Evolutionary conservation across 257 asterid species (phyloP).

Genomic region (Jacaranda mimosifolia): DNA sequence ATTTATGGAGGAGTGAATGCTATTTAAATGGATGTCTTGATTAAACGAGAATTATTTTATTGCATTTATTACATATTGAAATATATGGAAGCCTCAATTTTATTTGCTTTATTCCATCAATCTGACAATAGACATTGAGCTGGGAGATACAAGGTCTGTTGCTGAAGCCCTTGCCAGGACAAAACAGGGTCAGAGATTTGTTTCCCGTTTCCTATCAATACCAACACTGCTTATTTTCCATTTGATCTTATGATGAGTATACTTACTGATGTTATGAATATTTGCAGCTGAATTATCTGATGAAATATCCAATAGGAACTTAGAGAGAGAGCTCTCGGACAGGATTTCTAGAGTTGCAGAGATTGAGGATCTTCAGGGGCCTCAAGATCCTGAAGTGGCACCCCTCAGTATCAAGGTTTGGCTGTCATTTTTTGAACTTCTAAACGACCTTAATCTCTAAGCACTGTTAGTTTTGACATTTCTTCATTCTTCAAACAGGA

Average conservation of each 20-base stretch:
- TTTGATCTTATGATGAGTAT: constrained; percentile 29
- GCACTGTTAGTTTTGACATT: constrained; percentile 36
- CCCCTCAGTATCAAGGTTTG: constrained; percentile 92
- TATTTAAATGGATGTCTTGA: background rate
- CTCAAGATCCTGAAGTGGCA: constrained; percentile 87
- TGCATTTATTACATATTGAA: constrained; percentile 17
- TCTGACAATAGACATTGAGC: constrained; percentile 69
- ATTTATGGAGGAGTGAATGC: background rate
- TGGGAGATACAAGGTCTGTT: constrained; percentile 83
- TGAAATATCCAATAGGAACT: constrained; percentile 61
- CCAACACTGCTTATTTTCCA: constrained; percentile 20
- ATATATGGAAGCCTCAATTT: constrained; percentile 5
- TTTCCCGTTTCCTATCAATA: constrained; percentile 31
- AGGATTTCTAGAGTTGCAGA: constrained; percentile 76
- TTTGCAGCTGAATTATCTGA: constrained; percentile 73
- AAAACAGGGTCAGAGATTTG: constrained; percentile 68
- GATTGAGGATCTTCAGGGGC: constrained; percentile 97
- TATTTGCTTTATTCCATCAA: constrained; percentile 41
- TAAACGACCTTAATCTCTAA: constrained; percentile 15
- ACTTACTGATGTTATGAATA: constrained; percentile 34
- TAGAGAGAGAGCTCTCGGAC: constrained; percentile 58
- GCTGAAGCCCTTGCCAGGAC: constrained; percentile 91
- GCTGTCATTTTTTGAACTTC: constrained; percentile 8
- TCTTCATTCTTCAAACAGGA: constrained; percentile 64
- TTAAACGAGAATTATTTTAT: background rate